Percentiles rank a stretch among this genome's conserved stretches.
Conservation (phyloP, 768 basidiomycete species). For the Phaeotremella skinneri region DNA sequence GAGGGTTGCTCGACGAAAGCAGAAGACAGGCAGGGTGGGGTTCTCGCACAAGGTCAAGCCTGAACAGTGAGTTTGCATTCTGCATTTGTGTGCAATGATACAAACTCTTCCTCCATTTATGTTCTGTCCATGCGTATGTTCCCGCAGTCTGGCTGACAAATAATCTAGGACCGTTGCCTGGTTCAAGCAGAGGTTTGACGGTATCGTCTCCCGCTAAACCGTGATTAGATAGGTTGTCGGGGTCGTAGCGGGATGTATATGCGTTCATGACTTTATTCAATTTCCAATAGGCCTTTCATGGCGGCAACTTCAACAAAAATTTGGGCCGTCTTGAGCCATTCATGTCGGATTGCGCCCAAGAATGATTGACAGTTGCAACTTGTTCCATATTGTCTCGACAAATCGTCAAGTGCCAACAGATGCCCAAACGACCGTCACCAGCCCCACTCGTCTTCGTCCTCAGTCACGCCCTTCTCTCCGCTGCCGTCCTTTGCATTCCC, state of each 20-base stretch:
- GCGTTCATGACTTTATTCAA: background rate
- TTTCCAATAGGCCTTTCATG: no score
- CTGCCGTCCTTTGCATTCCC: background rate
- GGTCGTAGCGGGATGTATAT: constrained; percentile 1
- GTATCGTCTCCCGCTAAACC: constrained; percentile 65
- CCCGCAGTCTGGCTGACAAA: background rate
- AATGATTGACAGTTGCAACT: no score
- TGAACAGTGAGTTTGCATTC: constrained; percentile 62
- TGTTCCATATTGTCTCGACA: no score
- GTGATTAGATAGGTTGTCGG: background rate
- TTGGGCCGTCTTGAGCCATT: no score
- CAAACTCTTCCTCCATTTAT: background rate
- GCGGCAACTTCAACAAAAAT: no score
- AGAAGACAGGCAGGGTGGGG: constrained; percentile 81
- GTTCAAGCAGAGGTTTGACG: constrained; percentile 99
- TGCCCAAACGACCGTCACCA: background rate
- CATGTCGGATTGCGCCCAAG: no score
- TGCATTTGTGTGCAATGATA: no score
- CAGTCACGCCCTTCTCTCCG: background rate
- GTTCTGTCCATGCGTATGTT: no score
- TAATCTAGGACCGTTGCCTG: constrained; percentile 71
- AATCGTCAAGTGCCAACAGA: background rate
- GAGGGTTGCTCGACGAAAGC: constrained; percentile 86
- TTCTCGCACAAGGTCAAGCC: constrained; percentile 86
- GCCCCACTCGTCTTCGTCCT: background rate